Evolutionary conservation across 2,329 filamentous ascomycete genomes (phyloP).

Genomic region (Nannizziopsis arthrosporioides): DNA sequence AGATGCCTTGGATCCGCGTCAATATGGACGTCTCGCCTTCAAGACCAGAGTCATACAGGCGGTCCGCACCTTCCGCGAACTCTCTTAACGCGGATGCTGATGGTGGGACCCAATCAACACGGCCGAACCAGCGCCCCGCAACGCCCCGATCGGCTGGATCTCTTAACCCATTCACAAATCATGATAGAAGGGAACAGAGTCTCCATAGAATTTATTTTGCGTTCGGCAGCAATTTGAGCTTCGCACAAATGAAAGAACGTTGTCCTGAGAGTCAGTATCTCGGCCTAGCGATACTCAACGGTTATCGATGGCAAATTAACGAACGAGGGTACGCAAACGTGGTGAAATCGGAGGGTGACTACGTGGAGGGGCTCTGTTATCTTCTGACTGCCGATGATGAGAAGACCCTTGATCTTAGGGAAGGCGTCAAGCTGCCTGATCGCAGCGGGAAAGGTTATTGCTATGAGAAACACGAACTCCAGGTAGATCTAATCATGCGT

Average conservation of each 20-base stretch:
- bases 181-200: too few species aligned
- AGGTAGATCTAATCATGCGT: not conserved
- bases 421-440: not conserved
- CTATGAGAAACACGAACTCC: constrained; percentile 3
- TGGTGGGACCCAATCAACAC: too few species aligned
- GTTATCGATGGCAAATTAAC: constrained; percentile 6
- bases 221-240: constrained; percentile 3
- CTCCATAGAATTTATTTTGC: not conserved
- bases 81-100: too few species aligned
- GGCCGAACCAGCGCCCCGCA: too few species aligned
- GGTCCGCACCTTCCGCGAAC: too few species aligned
- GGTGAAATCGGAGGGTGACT: not conserved
- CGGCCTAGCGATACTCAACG: not conserved
- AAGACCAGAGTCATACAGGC: too few species aligned
- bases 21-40: too few species aligned
- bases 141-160: too few species aligned
- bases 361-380: constrained; percentile 4
- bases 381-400: not conserved
- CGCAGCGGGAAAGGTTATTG: too few species aligned
- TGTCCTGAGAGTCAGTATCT: not conserved
- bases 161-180: too few species aligned
- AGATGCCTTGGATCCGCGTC: too few species aligned
- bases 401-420: not conserved
- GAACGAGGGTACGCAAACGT: constrained; percentile 4
- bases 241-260: not conserved